A percentile compares a stretch with the other conserved stretches of the same genome.
Evolutionary conservation across 2,329 filamentous ascomycete species (phyloP).

Genomic region (Fusarium tjaetaba): DNA sequence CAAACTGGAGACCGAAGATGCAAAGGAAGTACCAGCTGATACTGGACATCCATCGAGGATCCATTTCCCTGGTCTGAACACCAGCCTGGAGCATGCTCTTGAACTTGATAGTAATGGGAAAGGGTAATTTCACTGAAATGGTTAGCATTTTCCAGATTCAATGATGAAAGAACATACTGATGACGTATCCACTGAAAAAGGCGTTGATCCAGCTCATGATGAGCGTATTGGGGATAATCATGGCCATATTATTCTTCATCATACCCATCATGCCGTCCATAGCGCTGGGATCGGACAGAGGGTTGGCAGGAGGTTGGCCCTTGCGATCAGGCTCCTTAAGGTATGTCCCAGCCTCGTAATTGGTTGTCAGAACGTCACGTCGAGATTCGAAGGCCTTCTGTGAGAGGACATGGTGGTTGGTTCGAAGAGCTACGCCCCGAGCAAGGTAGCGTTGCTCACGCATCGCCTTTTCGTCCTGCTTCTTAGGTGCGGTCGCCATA

Average conservation of each 20-base stretch:
- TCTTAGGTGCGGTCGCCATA: constrained; percentile 86
- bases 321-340: constrained; percentile 88
- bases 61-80: constrained; percentile 93
- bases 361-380: constrained; percentile 81
- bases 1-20: constrained; percentile 93
- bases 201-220: constrained; percentile 99
- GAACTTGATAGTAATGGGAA: constrained; percentile 97
- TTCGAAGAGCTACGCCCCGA: constrained; percentile 84
- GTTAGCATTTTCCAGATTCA: constrained; percentile 26
- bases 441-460: constrained; percentile 88
- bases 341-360: constrained; percentile 86
- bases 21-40: constrained; percentile 99
- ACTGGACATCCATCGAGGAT: constrained; percentile 98
- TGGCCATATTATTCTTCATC: constrained; percentile 99
- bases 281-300: constrained; percentile 91
- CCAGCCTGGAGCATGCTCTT: constrained; percentile 99
- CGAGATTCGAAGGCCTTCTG: constrained; percentile 80
- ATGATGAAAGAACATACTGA: constrained; percentile 69
- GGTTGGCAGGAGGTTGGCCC: constrained; percentile 90
- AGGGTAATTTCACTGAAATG: constrained; percentile 85
- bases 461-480: constrained; percentile 76
- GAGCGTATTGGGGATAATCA: constrained; percentile 98
- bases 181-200: constrained; percentile 98
- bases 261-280: constrained; percentile 99
- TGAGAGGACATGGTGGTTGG: constrained; percentile 83